Evolutionary conservation across 2,329 filamentous ascomycete genomes (phyloP).

Genomic region (Diaporthe nobilis): DNA sequence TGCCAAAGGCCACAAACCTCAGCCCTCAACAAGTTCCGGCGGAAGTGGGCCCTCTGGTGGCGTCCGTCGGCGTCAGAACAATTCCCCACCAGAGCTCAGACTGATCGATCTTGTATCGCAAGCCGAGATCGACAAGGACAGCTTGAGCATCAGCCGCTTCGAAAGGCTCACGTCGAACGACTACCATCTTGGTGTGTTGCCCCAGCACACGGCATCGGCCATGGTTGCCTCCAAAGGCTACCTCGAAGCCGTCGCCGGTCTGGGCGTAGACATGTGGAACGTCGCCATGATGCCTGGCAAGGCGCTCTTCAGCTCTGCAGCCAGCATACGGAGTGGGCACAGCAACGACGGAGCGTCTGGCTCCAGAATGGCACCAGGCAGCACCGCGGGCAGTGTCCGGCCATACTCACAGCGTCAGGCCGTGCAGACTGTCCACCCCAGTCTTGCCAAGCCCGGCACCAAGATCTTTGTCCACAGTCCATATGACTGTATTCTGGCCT

Average conservation of each 20-base stretch:
- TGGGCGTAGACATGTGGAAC: slow-evolving; percentile 88
- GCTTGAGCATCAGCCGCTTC: slow-evolving; percentile 86
- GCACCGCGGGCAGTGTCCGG: slow-evolving; percentile 53
- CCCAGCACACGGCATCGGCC: slow-evolving; percentile 75
- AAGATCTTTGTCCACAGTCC: slow-evolving; percentile 96
- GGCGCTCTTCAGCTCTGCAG: slow-evolving; percentile 87
- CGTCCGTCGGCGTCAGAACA: slow-evolving; percentile 80
- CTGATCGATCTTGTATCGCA: slow-evolving; percentile 92
- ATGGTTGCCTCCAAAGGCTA: slow-evolving; percentile 78
- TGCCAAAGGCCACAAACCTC: slow-evolving; percentile 57
- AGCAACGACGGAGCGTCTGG: slow-evolving; percentile 73
- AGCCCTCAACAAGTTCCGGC: slow-evolving; percentile 61
- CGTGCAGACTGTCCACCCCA: slow-evolving; percentile 63
- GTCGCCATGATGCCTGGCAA: slow-evolving; percentile 85
- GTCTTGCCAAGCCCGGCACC: slow-evolving; percentile 68
- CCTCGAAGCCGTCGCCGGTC: slow-evolving; percentile 80
- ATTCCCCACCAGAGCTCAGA: slow-evolving; percentile 87
- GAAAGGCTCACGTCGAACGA: slow-evolving; percentile 89
- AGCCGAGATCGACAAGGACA: slow-evolving; percentile 89
- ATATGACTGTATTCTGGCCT: slow-evolving; percentile 94
- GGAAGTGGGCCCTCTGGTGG: slow-evolving; percentile 75
- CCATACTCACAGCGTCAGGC: slow-evolving; percentile 43
- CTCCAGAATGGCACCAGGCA: slow-evolving; percentile 56
- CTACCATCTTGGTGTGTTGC: slow-evolving; percentile 90
- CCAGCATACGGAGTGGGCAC: slow-evolving; percentile 77